These are phyloP conservation scores for Acrocalymma vagum DNA, from an alignment of 2,329 filamentous ascomycete species.

Conservation along the genomic window DNA sequence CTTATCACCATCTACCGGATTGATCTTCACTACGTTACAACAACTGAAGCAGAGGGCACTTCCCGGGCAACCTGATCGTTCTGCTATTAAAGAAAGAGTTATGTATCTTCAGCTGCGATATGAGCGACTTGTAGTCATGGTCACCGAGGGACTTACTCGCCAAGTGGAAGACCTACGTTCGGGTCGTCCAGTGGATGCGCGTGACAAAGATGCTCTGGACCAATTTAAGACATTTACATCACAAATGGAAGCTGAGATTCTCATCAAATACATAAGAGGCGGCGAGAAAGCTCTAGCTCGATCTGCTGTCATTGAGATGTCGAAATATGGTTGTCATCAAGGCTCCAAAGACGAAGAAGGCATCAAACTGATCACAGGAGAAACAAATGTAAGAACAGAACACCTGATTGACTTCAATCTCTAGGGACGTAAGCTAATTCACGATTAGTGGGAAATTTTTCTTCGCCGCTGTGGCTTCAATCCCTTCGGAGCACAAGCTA, in stretches of 20 bases:
- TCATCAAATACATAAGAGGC: slow-evolving; percentile 49
- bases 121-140: slow-evolving; percentile 71
- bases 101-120: slow-evolving; percentile 66
- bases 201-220: slow-evolving; percentile 56
- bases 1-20: slow-evolving; percentile 72
- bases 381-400: slow-evolving; percentile 59
- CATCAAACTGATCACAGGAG: slow-evolving; percentile 59
- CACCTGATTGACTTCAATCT: neutral
- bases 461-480: slow-evolving; percentile 73
- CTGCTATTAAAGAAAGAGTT: slow-evolving; percentile 63
- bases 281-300: slow-evolving; percentile 51
- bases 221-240: slow-evolving; percentile 62
- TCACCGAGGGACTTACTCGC: slow-evolving; percentile 58
- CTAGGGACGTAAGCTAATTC: slow-evolving; percentile 8
- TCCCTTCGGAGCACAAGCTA: slow-evolving; percentile 73
- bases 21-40: slow-evolving; percentile 76
- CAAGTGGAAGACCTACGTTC: slow-evolving; percentile 32
- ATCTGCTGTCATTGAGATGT: slow-evolving; percentile 42
- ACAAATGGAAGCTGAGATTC: slow-evolving; percentile 48
- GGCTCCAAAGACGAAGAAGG: slow-evolving; percentile 37
- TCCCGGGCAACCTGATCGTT: slow-evolving; percentile 62
- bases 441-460: slow-evolving; percentile 68
- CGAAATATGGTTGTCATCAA: slow-evolving; percentile 41
- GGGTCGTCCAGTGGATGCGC: slow-evolving; percentile 34
- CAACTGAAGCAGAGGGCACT: slow-evolving; percentile 76